Base-by-base conservation (phyloP, 2,329 filamentous ascomycete genomes). In the Harringtonia lauricola region DNA sequence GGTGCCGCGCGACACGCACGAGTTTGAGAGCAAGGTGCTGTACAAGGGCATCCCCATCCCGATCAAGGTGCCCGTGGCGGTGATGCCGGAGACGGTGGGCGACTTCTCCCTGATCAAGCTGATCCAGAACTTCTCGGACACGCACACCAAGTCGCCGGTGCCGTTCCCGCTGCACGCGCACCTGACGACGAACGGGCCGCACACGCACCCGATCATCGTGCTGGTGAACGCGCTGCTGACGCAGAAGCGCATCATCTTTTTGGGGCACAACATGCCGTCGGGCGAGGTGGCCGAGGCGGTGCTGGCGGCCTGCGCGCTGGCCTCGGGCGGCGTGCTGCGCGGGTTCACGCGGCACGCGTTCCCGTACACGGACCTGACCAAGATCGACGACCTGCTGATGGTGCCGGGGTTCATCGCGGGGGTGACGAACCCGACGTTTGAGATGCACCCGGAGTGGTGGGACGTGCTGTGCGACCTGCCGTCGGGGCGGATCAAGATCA, bases 241-340 rank as follows among this genome's bases (percentile, higher is more conserved):
- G 0, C 90, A 98, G 59, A 98, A 98, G 65, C 81, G 92, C 42
- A 79, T 98, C 56, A 89, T 98, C 47, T 98, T 98, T 60, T 71
- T 98, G 8, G 92, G 92, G 3, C 85, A 98, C 66, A 94, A 94
- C 57, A 81, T 90, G 61, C 90, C 92, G 1, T 95, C 92, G 1
- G 88, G 89, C 19, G 89, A 95, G 58, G 92, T 98, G 22, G 92
- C 92, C 2, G 90, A 98, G 65, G 90, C 92, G n/a, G 92, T 98
- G 3, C 74, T 98, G 9, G 92, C 88, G n/a, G 89, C 92, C 2
- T 98, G 92, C 61, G 87, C 92, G 12, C 72, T 98, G 38, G 90
- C 85, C 14, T 95, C 89, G 13, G 92, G 92, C 18, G 90, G 92
- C 7, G 70, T 95, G n/a, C 68, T 98, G 30, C 76, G 89, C 45